A percentile compares a stretch with the other conserved stretches of the same genome.
phyloP scores from a whole-genome alignment of 1,284 basidiomycete genomes.

The Fomitiporia mediterranea region DNA sequence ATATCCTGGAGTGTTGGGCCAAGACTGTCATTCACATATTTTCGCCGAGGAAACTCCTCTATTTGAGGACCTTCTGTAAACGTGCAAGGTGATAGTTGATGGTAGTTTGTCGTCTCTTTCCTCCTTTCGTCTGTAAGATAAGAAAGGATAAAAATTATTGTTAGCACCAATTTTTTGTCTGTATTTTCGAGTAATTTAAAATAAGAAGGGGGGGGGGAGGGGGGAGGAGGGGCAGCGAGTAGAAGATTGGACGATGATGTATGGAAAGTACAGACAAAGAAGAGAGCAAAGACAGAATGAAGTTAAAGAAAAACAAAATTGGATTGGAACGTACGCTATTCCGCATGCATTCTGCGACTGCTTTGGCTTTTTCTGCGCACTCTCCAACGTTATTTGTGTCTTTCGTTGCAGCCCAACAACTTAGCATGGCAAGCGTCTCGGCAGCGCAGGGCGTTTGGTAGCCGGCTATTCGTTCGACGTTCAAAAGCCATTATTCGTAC shows the following conservation, averaged over 20 bases:
- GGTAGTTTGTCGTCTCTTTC: conserved; percentile 60
- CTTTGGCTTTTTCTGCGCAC: conserved; percentile 65
- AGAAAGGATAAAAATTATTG: not conserved
- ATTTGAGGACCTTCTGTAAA: conserved; percentile 68
- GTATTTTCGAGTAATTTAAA: not conserved
- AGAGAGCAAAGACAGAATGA: not conserved
- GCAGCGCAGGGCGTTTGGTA: conserved; percentile 60
- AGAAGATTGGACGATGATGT: too few relatives aligned
- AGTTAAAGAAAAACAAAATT: conserved; percentile 22
- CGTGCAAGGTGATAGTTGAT: conserved; percentile 85
- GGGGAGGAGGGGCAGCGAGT: not conserved
- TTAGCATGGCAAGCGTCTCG: conserved; percentile 79
- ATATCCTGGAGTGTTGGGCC: too few relatives aligned
- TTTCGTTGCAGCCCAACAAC: conserved; percentile 84
- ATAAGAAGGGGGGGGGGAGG: not conserved
- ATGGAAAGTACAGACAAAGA: not conserved
- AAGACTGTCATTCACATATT: too few relatives aligned
- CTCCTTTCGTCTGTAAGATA: conserved; percentile 49
- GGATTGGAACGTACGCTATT: conserved; percentile 58
- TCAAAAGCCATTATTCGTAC: not conserved
- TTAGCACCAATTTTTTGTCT: not conserved
- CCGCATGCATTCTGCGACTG: conserved; percentile 83
- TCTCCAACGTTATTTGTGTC: conserved; percentile 60
- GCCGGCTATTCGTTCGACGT: conserved; percentile 36
- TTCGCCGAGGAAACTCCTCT: conserved; percentile 23